These are phyloP conservation scores for Bipolaris zeicola DNA, from an alignment of 2,329 filamentous ascomycete genomes.

Conservation along the genomic window DNA sequence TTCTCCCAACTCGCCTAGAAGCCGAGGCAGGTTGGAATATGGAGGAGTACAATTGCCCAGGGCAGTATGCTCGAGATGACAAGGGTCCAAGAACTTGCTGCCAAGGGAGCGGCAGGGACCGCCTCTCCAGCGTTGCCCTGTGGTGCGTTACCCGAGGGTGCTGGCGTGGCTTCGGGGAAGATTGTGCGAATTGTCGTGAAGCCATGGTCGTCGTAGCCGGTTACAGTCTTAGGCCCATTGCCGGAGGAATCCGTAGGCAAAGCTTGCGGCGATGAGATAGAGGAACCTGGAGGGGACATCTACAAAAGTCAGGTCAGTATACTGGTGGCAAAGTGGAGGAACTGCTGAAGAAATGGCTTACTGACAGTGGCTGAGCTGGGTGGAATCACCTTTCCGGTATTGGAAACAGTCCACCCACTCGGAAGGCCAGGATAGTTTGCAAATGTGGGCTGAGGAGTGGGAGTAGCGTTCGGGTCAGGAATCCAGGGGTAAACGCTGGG, in stretches of 20 bases:
- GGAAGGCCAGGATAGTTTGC: conserved; percentile 67
- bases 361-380: conserved; percentile 70
- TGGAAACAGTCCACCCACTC: conserved; percentile 79
- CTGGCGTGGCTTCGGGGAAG: conserved; percentile 20
- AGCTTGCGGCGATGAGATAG: conserved; percentile 57
- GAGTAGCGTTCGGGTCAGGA: conserved; percentile 59
- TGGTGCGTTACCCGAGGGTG: conserved; percentile 1
- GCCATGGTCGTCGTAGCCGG: conserved; percentile 56
- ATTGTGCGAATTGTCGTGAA: conserved; percentile 56
- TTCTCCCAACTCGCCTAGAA: conserved; percentile 8
- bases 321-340: background rate
- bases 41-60: conserved; percentile 8
- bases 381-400: conserved; percentile 78
- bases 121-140: conserved; percentile 18
- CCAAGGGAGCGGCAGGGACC: conserved; percentile 15
- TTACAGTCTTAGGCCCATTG: conserved; percentile 44
- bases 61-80: conserved; percentile 8
- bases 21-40: conserved; percentile 6
- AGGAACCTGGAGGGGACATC: conserved; percentile 59
- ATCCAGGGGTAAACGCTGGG: conserved; percentile 65
- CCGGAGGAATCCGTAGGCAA: conserved; percentile 38
- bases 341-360: conserved; percentile 53
- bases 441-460: conserved; percentile 53
- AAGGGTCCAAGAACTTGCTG: conserved; percentile 2
- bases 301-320: conserved; percentile 38